A percentile compares a stretch with the other conserved stretches of the same genome.
Evolutionary conservation across 1,284 basidiomycete genomes (phyloP).

Genomic region (Apiotrichum veenhuisii): DNA sequence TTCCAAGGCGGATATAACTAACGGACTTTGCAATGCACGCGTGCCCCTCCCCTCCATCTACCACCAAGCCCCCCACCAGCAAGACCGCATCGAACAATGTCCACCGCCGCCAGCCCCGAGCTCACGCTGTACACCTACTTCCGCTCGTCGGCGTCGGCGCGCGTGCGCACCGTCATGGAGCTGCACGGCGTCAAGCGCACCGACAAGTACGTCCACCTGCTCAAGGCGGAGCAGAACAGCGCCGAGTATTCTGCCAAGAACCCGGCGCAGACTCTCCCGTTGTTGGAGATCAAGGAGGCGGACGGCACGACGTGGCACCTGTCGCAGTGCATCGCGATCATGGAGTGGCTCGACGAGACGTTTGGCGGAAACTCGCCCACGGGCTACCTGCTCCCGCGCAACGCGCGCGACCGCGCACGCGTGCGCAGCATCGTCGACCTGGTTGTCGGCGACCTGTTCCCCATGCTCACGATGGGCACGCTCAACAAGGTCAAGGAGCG

Average conservation of each 20-base stretch:
- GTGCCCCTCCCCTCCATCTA: background rate
- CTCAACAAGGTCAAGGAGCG: slow-evolving; percentile 9
- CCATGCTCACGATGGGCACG: slow-evolving; percentile 11
- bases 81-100: background rate
- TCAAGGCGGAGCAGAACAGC: slow-evolving; percentile 14
- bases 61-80: background rate
- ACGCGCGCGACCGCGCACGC: slow-evolving; percentile 5
- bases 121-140: slow-evolving; percentile 21
- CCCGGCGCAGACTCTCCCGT: slow-evolving; percentile 11
- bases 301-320: slow-evolving; percentile 10
- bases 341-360: slow-evolving; percentile 19
- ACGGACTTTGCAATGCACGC: too few species aligned
- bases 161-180: slow-evolving; percentile 19
- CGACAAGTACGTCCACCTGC: slow-evolving; percentile 7
- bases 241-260: slow-evolving; percentile 10
- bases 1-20: too few species aligned
- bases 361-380: background rate
- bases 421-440: slow-evolving; percentile 14
- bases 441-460: slow-evolving; percentile 18
- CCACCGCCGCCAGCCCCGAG: background rate
- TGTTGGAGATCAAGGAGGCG: slow-evolving; percentile 7
- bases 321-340: slow-evolving; percentile 16
- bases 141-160: slow-evolving; percentile 17
- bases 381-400: slow-evolving; percentile 9
- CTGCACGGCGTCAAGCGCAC: slow-evolving; percentile 12